Evolutionary conservation across 2,329 filamentous ascomycete genomes (phyloP), one percentile per base, ranked within the genome.

Genomic region (Colletotrichum siamense): DNA sequence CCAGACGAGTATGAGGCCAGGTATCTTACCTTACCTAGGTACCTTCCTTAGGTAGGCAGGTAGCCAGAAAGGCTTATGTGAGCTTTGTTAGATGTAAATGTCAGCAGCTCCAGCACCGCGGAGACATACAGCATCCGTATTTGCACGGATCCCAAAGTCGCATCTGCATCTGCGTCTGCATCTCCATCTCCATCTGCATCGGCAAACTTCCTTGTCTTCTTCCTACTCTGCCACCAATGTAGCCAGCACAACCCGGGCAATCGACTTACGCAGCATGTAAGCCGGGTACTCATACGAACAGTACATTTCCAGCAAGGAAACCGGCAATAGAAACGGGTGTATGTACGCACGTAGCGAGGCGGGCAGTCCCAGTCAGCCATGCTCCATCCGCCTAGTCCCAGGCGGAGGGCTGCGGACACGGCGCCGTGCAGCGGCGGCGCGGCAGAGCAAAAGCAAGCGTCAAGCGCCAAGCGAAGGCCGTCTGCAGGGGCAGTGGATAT

Each of bases 401-500:
- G 63, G 63, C 64, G 64, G 24, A 26, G 39, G 18, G 39, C 18
- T 49, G 39, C 39, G 22, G 32, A 44, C n/a, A n/a, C 64, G 64
- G 36, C 49, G 52, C 61, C 61, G 49, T 75, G 72, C 66, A 39
- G 34, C 49, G 22, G 32, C 26, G 22, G 44, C 55, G 68, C 55
- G 62, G 62, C 69, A 67, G 49, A 55, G 39, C 66, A 59, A 52
- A 55, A 72, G 69, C 73, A 75, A 75, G 69, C 30, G 62, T 32
- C n/a, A 15, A 59, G 34, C 34, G 69, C 69, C 52, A 75, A 72
- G 73, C 52, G 73, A 73, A 49, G 44, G 69, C 69, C 63, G 28
- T 73, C 73, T 72, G 73, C 73, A 73, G 69, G 69, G 55, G 69
- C 39, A 57, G 34, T 55, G 62, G 62, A 67, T 55, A 62, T 68